Evolutionary conservation across 1,139 yeast species (phyloP), one percentile per base, ranked within the genome.

Genomic region (Pichia sp.): DNA sequence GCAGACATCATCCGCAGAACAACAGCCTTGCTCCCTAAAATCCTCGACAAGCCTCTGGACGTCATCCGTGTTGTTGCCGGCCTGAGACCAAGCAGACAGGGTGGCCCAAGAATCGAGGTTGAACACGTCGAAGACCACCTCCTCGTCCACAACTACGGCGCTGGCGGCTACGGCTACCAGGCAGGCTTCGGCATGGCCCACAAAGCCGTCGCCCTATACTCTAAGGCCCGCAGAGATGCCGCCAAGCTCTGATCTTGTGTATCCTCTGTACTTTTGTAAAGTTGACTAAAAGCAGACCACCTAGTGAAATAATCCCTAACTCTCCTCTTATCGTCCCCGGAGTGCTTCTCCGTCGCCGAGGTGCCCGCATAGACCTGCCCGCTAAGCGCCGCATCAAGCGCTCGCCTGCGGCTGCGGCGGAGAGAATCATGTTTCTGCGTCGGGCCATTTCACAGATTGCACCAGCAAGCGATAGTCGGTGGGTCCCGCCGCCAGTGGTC

Each of bases 121-220:
- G 83, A 81, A 60, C 57, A 55, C 2, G 62, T 74, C 13, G 75
- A 73, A 19, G 73, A 69, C 8, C 72, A 73, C 50, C 56, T 72
- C 1, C 60, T 82, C 19, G 71, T 85, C 15, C 90, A 85, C 64
- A 84, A 85, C 67, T 85, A 85, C 64, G 95, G 95, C 34, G 89
- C 90, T 8, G 77, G 84, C 45, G 95, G 95, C 0, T 81, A 85
- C 55, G 95, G 95, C 1, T 86, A 81, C 69, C 92, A 85, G 69
- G 78, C 87, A 4, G 90, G 90, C 0, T 74, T 78, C 32, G 90
- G 87, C 1, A 84, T 85, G 85, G 80, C 83, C 2, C 62, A 68
- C 46, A 71, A 70, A 51, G 85, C 82, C 4, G 76, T 80, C 5
- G 57, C 61, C 1, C 59, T 74, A 44, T 61, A 49, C 38, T 16